Percentiles rank a stretch among this genome's conserved stretches.
These are phyloP conservation scores for Lentinula aciculospora DNA, from an alignment of 768 basidiomycete genomes.

Conservation along the genomic window DNA sequence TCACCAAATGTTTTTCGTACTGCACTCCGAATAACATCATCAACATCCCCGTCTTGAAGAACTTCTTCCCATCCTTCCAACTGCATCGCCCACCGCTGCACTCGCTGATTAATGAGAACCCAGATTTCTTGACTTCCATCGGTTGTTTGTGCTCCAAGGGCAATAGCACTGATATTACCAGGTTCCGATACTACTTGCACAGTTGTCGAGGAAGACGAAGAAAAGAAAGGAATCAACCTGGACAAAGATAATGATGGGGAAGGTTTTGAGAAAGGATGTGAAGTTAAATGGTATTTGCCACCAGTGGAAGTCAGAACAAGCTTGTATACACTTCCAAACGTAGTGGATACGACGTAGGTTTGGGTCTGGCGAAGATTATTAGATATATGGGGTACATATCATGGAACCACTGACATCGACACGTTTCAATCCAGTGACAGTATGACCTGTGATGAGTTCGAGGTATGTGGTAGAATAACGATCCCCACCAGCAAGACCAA, in stretches of 20 bases:
- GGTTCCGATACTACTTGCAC: conserved; percentile 35
- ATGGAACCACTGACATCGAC: conserved; percentile 45
- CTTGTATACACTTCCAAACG: conserved; percentile 60
- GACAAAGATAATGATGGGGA: conserved; percentile 37
- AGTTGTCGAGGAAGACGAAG: conserved; percentile 32
- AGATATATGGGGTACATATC: too few relatives aligned
- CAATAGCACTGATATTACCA: conserved; percentile 64
- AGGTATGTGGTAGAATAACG: conserved; percentile 49
- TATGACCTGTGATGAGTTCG: conserved; percentile 47
- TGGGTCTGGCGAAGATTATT: conserved; percentile 53
- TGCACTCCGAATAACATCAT: conserved; percentile 38
- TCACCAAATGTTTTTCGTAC: conserved; percentile 37
- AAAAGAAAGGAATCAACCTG: conserved; percentile 37
- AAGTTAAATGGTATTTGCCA: conserved; percentile 58
- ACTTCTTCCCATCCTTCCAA: conserved; percentile 69
- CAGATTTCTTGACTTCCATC: conserved; percentile 53
- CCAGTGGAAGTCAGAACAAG: conserved; percentile 60
- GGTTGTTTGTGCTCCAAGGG: conserved; percentile 37
- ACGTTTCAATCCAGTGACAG: conserved; percentile 61
- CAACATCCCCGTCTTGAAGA: conserved; percentile 50
- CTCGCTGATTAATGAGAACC: conserved; percentile 58
- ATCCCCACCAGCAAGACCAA: conserved; percentile 76
- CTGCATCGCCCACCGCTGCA: conserved; percentile 70
- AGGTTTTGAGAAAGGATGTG: conserved; percentile 56
- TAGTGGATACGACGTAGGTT: conserved; percentile 66